Base-by-base conservation (phyloP, 768 basidiomycete genomes). In the Pleurotus tuber-regium region DNA sequence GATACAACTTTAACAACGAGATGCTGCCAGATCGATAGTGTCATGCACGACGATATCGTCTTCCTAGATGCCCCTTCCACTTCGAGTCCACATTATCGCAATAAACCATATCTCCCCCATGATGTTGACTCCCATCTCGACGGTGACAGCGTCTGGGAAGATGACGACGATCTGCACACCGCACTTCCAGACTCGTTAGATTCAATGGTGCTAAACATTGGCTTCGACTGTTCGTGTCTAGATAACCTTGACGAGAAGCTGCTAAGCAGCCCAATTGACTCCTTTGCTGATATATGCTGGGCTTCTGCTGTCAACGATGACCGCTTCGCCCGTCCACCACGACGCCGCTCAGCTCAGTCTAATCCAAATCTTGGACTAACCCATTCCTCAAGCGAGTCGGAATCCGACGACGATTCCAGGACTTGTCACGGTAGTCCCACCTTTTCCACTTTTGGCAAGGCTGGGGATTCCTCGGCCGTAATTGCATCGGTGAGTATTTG, bases 201-300 rank as follows among this genome's bases (percentile, higher is more conserved):
- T 28, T 54, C 43, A 4, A 51, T 51, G 23, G 26, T 35, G 38
- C 55, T 61, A 28, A 47, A 67, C 53, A 63, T 72, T 55, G 67
- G 70, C 46, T 66, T 76, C 53, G 73, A 75, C 59, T 62, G 66
- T 7, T 57, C 67, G 5, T 73, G 73, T 55, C 66, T 76, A 18
- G 63, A 72, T 52, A 64, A 65, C 31, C 69, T 76, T 30, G 75
- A 76, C 58, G 64, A 74, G 18, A 68, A 73, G 53, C 69, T 76
- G 0, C 66, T 76, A 9, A 58, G 68, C 25, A 65, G 67, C 0
- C 75, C 75, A 8, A 59, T 65, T 2, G 70, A 72, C 21, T 65
- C 73, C 21, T 76, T 74, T 55, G 70, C 72, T 3, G 75, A 75
- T 43, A 49, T 72, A 1, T 76, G 75, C 54, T 76, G 73, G 51